phyloP scores from a whole-genome alignment of 2,329 filamentous ascomycete species.

The Colletotrichum kahawae region DNA sequence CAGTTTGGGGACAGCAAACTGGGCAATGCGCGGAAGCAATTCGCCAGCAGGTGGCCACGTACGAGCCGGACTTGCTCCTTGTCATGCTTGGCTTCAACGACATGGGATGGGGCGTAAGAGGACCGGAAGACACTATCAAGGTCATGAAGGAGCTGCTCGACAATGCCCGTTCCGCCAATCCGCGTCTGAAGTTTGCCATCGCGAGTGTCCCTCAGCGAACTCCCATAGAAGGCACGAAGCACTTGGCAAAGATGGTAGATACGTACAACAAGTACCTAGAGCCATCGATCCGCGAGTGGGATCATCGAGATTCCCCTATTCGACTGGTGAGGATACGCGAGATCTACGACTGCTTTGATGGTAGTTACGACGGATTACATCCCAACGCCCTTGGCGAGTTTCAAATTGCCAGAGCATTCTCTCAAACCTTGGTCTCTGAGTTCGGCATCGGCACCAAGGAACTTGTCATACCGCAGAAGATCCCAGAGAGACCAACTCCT shows the following conservation, averaged over 20 bases:
- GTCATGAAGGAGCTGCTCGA: conserved; percentile 32
- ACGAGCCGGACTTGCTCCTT: conserved; percentile 37
- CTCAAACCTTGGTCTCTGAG: conserved; percentile 29
- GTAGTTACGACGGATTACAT: conserved; percentile 46
- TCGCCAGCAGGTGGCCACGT: conserved; percentile 28
- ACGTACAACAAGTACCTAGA: conserved; percentile 31
- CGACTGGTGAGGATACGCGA: conserved; percentile 35
- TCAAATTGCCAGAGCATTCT: conserved; percentile 46
- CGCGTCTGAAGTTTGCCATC: conserved; percentile 29
- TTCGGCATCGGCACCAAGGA: conserved; percentile 27
- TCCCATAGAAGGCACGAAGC: conserved; percentile 25
- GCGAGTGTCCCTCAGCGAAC: conserved; percentile 35
- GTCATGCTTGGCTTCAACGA: conserved; percentile 40
- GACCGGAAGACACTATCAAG: conserved; percentile 23
- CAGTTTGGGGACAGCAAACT: conserved; percentile 37
- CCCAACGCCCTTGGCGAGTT: conserved; percentile 45
- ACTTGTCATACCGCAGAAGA: conserved; percentile 26
- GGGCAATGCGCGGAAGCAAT: conserved; percentile 33
- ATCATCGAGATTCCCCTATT: conserved; percentile 30
- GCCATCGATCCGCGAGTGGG: conserved; percentile 29
- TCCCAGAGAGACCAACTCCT: conserved; percentile 24
- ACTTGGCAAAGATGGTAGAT: conserved; percentile 27
- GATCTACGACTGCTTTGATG: conserved; percentile 32
- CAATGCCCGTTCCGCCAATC: conserved; percentile 32
- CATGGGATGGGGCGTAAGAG: conserved; percentile 33